Base-by-base conservation (phyloP, 768 basidiomycete genomes). In the Roridomyces roridus region DNA sequence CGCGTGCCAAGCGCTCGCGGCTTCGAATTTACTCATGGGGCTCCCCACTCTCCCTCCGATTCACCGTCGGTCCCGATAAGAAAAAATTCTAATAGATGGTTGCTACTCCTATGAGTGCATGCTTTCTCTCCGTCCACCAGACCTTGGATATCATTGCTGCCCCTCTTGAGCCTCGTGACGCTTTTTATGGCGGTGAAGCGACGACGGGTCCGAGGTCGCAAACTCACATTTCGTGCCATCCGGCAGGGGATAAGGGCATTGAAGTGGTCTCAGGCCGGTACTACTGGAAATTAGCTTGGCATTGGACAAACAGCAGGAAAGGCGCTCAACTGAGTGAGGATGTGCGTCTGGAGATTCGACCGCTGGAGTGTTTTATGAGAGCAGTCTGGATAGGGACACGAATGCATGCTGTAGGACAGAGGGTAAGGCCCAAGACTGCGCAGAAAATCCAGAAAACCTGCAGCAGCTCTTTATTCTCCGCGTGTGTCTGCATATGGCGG, bases 341-440 rank as follows among this genome's bases (percentile, higher is more conserved):
- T 62, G 55, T 75, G 74, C n/a, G 72, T 72, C 18, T 65, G 65
- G 5, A 75, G 42, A 42, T 75, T 75, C 5, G 69, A 69, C 44
- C 60, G 66, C 40, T 75, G 74, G 10, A 73, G 59, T n/a, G 52
- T 68, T 47, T 64, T 60, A 56, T 70, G 71, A 6, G 46, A 39
- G 50, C 74, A 74, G 3, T 64, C 68, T 0, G 65, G 51, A 29
- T 59, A 65, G 1, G 65, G 59, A 51, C 73, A 75, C 25, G 55
- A 60, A 56, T 64, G 62, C 68, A 70, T 71, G 44, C 72, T 74
- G 10, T 17, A 20, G 36, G 4, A 34, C 2, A 31, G 8, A 15
- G 18, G n/a, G 14, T 18, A 6, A 46, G 37, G 23, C 2, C 4
- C 0, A 6, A 14, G 15, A n/a, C 14, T 24, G 1, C 5, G 17